Evolutionary conservation across 345 rosid species (phyloP), one percentile per base, ranked within the genome.

Genomic region (Corchorus capsularis): DNA sequence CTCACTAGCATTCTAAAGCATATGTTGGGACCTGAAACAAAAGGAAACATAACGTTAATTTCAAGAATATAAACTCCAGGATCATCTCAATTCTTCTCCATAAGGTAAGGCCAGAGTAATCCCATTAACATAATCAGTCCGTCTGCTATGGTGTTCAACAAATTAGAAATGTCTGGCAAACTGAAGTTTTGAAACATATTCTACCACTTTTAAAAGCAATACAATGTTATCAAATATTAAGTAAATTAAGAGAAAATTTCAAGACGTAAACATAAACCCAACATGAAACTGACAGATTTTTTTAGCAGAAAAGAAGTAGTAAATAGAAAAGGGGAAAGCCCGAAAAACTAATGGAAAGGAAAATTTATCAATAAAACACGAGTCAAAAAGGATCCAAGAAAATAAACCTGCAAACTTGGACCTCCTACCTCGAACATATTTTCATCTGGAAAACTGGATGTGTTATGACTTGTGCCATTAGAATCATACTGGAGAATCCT

Each of bases 401-500:
- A 60, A 46, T 32, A 71, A 50, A 69, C 32, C 55, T 66, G 35
- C 19, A 17, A 50, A 50, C 16, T 62, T 37, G 62, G 22, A 20
- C 61, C 67, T 63, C 52, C 75, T 82, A 86, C 85, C 87, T 83
- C 87, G 15, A 79, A 75, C 74, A 83, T 75, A 78, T 79, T 86
- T 61, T 83, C 88, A 70, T 89, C 82, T 20, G 79, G 63, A 66
- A 69, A 79, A 65, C 73, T 70, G 67, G 90, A 79, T 55, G 50
- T 37, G 27, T 67, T 63, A 20, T 79, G 69, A 73, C 78, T 79
- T 52, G 76, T 73, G 59, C 80, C 79, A 75, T 50, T 79, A 77
- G 89, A 75, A 71, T 89, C 89, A 71, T 84, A 90, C 14, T 83
- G 84, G 70, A 94, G 87, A 71, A 94, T 82, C 84, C 96, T 86